Conservation (phyloP, 352 stramenopile genomes). For the Phytophthora niederhauseri region DNA sequence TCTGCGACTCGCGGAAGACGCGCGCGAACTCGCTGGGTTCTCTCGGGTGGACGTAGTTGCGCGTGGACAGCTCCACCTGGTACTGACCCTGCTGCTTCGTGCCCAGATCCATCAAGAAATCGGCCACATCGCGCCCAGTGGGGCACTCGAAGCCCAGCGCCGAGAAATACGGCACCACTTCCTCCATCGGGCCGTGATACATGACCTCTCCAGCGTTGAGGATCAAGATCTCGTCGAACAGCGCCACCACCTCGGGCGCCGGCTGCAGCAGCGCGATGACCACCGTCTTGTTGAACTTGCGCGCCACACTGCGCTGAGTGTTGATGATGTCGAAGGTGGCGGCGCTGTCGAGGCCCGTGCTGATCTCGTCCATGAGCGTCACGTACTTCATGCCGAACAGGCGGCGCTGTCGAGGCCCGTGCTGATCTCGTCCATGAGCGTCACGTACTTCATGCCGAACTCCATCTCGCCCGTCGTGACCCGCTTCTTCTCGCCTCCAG, state of each 20-base stretch:
- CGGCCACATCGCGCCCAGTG: constrained; percentile 34
- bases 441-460: constrained; percentile 69
- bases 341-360: constrained; percentile 6
- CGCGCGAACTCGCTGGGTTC: constrained; percentile 43
- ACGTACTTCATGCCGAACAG: constrained; percentile 69
- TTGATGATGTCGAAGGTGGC: constrained; percentile 37
- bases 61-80: constrained; percentile 20
- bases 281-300: constrained; percentile 49
- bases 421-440: constrained; percentile 10
- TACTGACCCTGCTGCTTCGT: constrained; percentile 44
- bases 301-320: constrained; percentile 47
- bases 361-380: constrained; percentile 18
- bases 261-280: constrained; percentile 86
- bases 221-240: constrained; percentile 63
- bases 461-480: constrained; percentile 88
- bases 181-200: constrained; percentile 40
- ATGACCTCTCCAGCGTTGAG: constrained; percentile 52
- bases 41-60: constrained; percentile 23
- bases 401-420: constrained; percentile 10
- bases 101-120: constrained; percentile 48
- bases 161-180: constrained; percentile 44
- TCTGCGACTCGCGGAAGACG: constrained; percentile 42
- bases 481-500: constrained; percentile 52
- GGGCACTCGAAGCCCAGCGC: constrained; percentile 40
- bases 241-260: constrained; percentile 58